Evolutionary conservation across 139 green algal species (phyloP).

Genomic region (Trebouxia sp.): DNA sequence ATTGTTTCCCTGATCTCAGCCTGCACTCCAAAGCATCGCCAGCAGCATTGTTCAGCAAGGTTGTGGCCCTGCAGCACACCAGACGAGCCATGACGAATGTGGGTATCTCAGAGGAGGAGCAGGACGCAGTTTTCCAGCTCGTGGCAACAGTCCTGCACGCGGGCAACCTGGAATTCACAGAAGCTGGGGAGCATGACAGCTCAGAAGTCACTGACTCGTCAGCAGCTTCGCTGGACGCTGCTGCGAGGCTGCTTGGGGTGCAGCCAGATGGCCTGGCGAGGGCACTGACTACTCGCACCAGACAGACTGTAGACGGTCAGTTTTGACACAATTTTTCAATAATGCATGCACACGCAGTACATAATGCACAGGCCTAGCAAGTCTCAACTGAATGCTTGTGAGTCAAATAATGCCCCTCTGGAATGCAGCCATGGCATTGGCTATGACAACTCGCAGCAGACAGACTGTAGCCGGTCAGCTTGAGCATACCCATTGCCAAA

Average conservation of each 20-base stretch:
- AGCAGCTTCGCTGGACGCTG: constrained; percentile 46
- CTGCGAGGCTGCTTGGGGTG: constrained; percentile 80
- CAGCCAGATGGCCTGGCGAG: constrained; percentile 70
- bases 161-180: constrained; percentile 88
- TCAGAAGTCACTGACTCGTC: constrained; percentile 37
- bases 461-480: too few relatives aligned
- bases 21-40: too few relatives aligned
- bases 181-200: constrained; percentile 48
- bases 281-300: constrained; percentile 88
- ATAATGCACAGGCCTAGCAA: not conserved
- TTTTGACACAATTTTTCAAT: too few relatives aligned
- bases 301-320: constrained; percentile 84
- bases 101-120: constrained; percentile 82
- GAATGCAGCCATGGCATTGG: too few relatives aligned
- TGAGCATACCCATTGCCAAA: too few relatives aligned
- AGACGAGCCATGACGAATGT: constrained; percentile 92
- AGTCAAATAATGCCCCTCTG: too few relatives aligned
- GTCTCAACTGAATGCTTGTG: too few relatives aligned
- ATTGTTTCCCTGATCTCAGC: too few relatives aligned
- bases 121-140: constrained; percentile 80
- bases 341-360: not conserved
- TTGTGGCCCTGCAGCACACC: constrained; percentile 61
- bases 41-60: too few relatives aligned
- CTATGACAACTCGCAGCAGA: too few relatives aligned
- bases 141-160: constrained; percentile 96